A percentile compares a stretch with the other conserved stretches of the same genome.
Evolutionary conservation across 2,329 filamentous ascomycete genomes (phyloP).

Genomic region (Nemania serpens): DNA sequence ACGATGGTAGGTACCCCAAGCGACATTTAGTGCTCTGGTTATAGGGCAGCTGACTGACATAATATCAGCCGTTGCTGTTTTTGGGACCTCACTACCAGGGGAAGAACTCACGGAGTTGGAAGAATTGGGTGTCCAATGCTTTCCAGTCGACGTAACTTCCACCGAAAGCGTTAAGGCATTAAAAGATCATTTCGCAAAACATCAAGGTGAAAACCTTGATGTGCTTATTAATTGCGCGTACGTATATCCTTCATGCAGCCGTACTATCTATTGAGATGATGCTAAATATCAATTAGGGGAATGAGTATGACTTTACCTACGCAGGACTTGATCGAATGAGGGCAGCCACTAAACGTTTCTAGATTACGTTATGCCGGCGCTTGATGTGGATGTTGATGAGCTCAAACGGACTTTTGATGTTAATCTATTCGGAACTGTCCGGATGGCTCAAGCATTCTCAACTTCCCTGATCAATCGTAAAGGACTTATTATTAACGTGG

Average conservation of each 20-base stretch:
- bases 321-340: neutral
- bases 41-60: neutral
- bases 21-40: neutral
- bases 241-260: neutral
- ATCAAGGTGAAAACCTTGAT: constrained; percentile 18
- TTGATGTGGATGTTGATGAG: constrained; percentile 30
- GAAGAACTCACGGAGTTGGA: constrained; percentile 18
- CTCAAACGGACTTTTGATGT: constrained; percentile 35
- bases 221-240: constrained; percentile 27
- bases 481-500: constrained; percentile 37
- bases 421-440: constrained; percentile 38
- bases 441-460: constrained; percentile 36
- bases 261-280: neutral
- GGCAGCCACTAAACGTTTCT: neutral
- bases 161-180: constrained; percentile 2
- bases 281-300: neutral
- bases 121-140: constrained; percentile 6
- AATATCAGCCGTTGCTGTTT: constrained; percentile 12
- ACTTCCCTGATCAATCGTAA: constrained; percentile 29
- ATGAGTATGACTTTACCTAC: constrained; percentile 3
- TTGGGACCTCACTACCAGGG: constrained; percentile 18
- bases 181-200: constrained; percentile 8
- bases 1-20: constrained; percentile 3
- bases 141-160: constrained; percentile 22
- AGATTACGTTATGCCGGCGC: constrained; percentile 36